These are phyloP conservation scores for Rhamnella rubrinervis DNA, from an alignment of 331 rosid genomes.

Conservation along the genomic window DNA sequence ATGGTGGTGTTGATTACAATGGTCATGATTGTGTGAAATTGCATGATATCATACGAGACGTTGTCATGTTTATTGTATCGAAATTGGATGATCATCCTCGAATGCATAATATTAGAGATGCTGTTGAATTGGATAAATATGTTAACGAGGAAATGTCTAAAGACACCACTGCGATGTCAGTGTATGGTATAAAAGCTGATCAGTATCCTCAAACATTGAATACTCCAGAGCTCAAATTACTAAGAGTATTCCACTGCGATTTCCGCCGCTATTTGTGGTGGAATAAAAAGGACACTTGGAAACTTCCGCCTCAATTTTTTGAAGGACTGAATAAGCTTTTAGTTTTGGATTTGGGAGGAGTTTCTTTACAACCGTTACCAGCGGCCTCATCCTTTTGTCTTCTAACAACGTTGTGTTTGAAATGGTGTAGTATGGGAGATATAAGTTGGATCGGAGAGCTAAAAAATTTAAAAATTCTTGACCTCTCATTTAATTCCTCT, in stretches of 20 bases:
- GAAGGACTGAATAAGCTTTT: neutral
- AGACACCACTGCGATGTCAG: neutral
- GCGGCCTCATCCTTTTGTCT: neutral
- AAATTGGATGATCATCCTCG: neutral
- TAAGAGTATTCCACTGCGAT: neutral
- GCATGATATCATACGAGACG: slow-evolving; percentile 10
- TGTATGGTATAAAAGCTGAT: neutral
- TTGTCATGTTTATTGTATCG: neutral
- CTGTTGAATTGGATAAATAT: neutral
- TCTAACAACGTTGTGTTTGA: neutral
- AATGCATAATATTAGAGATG: neutral
- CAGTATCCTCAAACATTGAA: neutral
- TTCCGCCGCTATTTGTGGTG: no score
- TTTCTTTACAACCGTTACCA: no score
- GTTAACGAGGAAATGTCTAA: no score
- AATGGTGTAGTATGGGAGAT: neutral
- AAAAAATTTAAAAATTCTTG: neutral
- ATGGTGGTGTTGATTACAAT: no score
- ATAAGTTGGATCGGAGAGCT: neutral
- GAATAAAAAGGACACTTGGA: neutral
- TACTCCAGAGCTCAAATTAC: neutral
- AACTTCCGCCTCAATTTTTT: neutral
- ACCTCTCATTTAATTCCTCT: neutral
- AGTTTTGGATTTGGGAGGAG: neutral
- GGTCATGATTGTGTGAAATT: neutral